Evolutionary conservation across 345 rosid species (phyloP).

Genomic region (Lenwebbia sp.): DNA sequence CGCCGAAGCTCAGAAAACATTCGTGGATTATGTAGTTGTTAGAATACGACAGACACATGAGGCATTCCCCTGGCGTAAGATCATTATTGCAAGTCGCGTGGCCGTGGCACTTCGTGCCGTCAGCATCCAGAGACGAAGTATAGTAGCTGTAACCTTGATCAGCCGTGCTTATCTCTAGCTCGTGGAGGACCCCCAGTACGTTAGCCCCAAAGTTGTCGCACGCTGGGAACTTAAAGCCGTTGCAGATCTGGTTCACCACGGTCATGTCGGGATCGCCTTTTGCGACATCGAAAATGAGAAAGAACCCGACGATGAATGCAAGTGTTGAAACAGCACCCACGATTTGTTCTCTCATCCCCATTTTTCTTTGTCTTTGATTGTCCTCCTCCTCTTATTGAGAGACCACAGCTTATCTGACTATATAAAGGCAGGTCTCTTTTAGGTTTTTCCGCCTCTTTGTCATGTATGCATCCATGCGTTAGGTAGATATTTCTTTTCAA

Average conservation of each 20-base stretch:
- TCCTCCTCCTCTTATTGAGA: neutral
- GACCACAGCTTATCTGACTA: neutral
- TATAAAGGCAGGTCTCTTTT: neutral
- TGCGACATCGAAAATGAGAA: accelerated
- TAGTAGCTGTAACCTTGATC: neutral
- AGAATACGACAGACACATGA: neutral
- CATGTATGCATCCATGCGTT: neutral
- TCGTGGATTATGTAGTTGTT: neutral
- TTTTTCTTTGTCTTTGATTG: neutral
- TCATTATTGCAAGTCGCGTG: neutral
- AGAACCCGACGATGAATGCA: neutral
- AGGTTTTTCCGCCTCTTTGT: neutral
- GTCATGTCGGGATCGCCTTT: neutral
- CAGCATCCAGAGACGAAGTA: neutral
- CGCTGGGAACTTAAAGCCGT: neutral
- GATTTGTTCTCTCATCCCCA: neutral
- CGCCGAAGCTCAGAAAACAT: neutral
- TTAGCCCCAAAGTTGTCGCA: neutral
- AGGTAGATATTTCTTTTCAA: neutral
- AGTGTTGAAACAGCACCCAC: neutral
- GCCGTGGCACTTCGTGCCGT: neutral
- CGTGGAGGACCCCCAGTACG: neutral
- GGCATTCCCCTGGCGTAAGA: neutral
- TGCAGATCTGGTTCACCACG: neutral
- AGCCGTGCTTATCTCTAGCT: neutral